Base-by-base conservation (phyloP, 2,329 filamentous ascomycete genomes). In the Paraphaeosphaeria minitans region DNA sequence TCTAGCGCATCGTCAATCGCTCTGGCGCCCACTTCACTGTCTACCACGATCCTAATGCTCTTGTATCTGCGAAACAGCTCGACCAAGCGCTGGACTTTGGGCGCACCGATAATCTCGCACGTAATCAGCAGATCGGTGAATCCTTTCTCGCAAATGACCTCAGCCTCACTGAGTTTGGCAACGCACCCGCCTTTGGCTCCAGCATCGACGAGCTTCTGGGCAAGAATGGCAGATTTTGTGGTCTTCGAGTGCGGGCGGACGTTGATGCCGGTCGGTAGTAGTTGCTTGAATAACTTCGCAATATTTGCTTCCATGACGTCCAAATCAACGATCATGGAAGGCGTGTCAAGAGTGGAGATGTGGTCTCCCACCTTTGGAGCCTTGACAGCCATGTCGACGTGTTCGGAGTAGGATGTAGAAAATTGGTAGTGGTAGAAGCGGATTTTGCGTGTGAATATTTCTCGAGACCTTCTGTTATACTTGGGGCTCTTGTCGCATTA, bases 261-360 rank as follows among this genome's bases (percentile, higher is more conserved):
- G 55, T 73, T 69, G 22, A 79, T 64, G 0, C 80, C 80, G 0
- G 80, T 81, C 7, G 82, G 81, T 0, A 82, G 72, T 0, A 85
- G 78, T 8, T 70, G 73, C 13, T 67, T 65, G 68, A 84, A 78
- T 12, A 84, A 75, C 35, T 79, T 82, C 12, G 73, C 60, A 61
- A 85, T 81, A 68, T 85, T 85, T 62, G 71, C 62, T 58, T 85
- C 81, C 80, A 84, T 83, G 4, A 82, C 69, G 56, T 81, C 78
- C 10, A 85, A 77, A 53, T 85, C 79, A 47, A 84, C 83, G 46
- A 85, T 78, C 82, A 85, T 85, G 53, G 82, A 84, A 0, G 83
- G 83, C 0, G 83, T 85, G 65, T 85, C 83, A 45, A 85, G 81
- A 57, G 67, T 68, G 4, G 73, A 70, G 65, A 83, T 59, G 13